phyloP scores from a whole-genome alignment of 345 rosid genomes.

The Diplotaxis tenuifolia region DNA sequence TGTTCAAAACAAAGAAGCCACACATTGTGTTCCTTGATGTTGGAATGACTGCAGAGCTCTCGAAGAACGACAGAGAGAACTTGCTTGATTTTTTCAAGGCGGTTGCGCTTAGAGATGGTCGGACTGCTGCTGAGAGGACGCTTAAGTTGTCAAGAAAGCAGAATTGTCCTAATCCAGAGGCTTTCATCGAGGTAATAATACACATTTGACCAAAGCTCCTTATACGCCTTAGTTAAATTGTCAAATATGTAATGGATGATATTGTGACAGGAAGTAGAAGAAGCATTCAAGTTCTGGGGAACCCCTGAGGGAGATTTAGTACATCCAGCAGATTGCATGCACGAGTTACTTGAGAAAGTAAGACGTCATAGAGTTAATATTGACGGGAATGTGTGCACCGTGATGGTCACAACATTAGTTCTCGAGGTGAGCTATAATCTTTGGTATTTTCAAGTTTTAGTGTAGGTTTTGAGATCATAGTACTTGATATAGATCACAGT shows the following conservation, averaged over 20 bases:
- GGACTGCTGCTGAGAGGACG: conserved; percentile 72
- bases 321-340: conserved; percentile 98
- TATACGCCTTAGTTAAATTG: background rate
- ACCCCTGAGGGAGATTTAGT: conserved; percentile 77
- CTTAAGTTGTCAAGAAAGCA: conserved; percentile 76
- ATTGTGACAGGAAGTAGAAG: conserved; percentile 72
- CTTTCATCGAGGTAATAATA: conserved; percentile 65
- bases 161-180: conserved; percentile 83
- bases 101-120: conserved; percentile 85
- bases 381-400: conserved; percentile 96
- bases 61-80: conserved; percentile 71
- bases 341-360: conserved; percentile 90
- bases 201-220: background rate
- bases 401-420: conserved; percentile 95
- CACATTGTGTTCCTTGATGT: conserved; percentile 94
- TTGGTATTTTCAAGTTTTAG: background rate
- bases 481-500: background rate
- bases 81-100: conserved; percentile 84
- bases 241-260: conserved; percentile 8
- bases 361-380: conserved; percentile 85
- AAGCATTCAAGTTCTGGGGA: conserved; percentile 87
- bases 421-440: conserved; percentile 71
- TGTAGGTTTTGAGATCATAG: conserved; percentile 7
- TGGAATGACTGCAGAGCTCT: conserved; percentile 97
- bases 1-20: conserved; percentile 83